Conservation (phyloP, 805 yeast genomes). For the Saturnispora quitensis region DNA sequence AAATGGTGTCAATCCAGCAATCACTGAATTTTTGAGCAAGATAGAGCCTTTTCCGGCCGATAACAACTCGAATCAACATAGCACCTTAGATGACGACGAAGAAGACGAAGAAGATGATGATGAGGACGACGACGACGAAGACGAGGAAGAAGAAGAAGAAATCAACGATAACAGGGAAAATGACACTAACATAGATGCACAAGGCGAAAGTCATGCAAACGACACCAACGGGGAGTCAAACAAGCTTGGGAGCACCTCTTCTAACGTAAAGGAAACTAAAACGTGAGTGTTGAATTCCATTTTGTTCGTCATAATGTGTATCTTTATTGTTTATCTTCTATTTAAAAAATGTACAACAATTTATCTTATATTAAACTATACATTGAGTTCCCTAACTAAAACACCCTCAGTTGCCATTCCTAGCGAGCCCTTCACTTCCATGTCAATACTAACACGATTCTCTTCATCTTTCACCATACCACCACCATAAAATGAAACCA, state of each 20-base stretch:
- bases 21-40: slow-evolving; percentile 7
- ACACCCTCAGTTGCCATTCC: slow-evolving; percentile 62
- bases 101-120: slow-evolving; percentile 5
- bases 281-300: not conserved
- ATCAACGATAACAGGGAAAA: not conserved
- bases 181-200: not conserved
- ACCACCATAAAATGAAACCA: slow-evolving; percentile 44
- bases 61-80: not conserved
- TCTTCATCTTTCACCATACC: slow-evolving; percentile 19
- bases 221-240: not conserved
- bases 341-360: not conserved
- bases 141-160: not conserved
- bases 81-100: not conserved
- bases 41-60: not conserved
- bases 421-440: slow-evolving; percentile 44
- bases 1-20: slow-evolving; percentile 11
- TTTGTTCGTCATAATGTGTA: not conserved
- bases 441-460: slow-evolving; percentile 28
- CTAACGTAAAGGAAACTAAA: not conserved
- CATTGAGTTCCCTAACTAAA: slow-evolving; percentile 42
- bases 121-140: not conserved
- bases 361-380: not conserved
- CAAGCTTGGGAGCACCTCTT: not conserved
- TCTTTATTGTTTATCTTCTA: not conserved
- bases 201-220: not conserved